Base-by-base conservation (phyloP, 768 basidiomycete species). In the Boletellus ananiceps region DNA sequence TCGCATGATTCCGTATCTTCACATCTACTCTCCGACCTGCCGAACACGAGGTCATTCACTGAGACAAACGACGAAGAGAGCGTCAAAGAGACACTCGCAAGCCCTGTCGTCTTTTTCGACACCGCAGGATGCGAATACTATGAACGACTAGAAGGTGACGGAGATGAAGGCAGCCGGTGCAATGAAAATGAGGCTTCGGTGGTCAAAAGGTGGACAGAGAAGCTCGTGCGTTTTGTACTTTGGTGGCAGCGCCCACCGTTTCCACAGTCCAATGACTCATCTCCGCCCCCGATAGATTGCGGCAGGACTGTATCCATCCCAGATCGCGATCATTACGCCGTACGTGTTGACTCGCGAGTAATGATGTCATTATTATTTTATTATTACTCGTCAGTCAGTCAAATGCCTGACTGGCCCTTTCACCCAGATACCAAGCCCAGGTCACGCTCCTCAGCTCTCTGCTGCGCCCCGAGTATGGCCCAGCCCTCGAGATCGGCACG, bases 111-210 rank as follows among this genome's bases (percentile, higher is more conserved):
- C 2, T 99, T 98, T 65, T 91, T 90, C 57, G 96, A 99, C 63
- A 99, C 93, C 0, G 82, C 89, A 4, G 93, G 93, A 0, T 93
- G 90, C 57, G 93, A 96, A 64, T 95, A 90, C 60, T 96, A 84
- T 59, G 96, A 98, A 63, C 73, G 90, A 14, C 63, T 82, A 0
- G 87, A 90, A 29, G 84, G 78, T 0, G 84, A 85, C 48, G 74
- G 76, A n/a, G 89, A 92, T 59, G 93, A 95, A 59, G 93, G 93
- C 0, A 94, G 91, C 55, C 78, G 85, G 54, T 86, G 82, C 57
- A 99, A 99, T 59, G 94, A 95, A 70, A 98, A 99, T 60, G 96
- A 99, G 60, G 93, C 85, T 0, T 82, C 77, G 11, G 79, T 96
- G 9, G 93, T 94, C 2, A 82, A 80, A 61, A 78, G 76, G 49